Evolutionary conservation across 192 early-diverging fungal genomes (phyloP), one percentile per base, ranked within the genome.

Genomic region (Kickxella alabastrina): DNA sequence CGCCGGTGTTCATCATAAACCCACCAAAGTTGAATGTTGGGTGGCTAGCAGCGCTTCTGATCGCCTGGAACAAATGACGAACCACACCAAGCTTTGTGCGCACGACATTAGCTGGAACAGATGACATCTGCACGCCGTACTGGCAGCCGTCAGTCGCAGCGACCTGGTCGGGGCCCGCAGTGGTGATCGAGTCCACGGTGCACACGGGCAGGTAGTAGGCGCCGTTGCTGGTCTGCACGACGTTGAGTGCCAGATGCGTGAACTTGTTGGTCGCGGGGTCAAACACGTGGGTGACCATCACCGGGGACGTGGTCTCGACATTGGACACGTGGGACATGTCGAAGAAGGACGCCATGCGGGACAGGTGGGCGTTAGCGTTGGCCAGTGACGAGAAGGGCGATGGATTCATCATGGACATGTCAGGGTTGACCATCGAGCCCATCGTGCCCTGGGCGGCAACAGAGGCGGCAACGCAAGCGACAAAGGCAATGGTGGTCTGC

Each of bases 161-260:
- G 4, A 31, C 43, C 3, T 4, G 28, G 34, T 13, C n/a, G 18
- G 29, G 23, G 18, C 50, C 52, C 15, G 26, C 52, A 23, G 17
- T 25, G 5, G 38, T 31, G 29, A 67, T 52, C 13, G 56, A 53
- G 42, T 54, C 45, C 10, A 59, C 31, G 8, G 57, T 25, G 64
- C 64, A 67, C 44, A 67, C 64, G 10, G 64, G 57, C 17, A 67
- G 35, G 48, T 67, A 67, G 43, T 57, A 65, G 4, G 10, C 3
- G 26, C 24, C 39, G 47, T 27, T 29, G 26, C 50, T 47, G 0
- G 39, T 43, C 32, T 59, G 64, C 26, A 59, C 48, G 1, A 59
- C 42, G 36, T 39, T 31, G 25, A 43, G 41, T 3, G 64, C 42
- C 32, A 67, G 26, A 3, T 44, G 46, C 10, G 52, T 55, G 41